Conservation (phyloP, 192 early-diverging fungal genomes). For the Coemansia sp. region DNA sequence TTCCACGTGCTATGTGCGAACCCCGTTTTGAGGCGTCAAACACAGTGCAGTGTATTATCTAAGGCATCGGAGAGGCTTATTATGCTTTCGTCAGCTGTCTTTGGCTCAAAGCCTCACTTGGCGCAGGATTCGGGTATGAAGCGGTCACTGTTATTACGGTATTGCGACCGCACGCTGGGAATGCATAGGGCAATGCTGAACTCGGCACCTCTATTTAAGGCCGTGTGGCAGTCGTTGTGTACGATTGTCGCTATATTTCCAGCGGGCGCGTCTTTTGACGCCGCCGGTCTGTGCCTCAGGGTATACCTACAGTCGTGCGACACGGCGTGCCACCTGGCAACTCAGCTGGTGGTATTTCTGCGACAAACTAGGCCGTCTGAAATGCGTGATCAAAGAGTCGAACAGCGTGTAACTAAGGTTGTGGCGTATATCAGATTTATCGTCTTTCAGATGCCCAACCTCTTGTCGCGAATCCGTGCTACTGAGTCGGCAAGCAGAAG, state of each 20-base stretch:
- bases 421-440: conserved; percentile 42
- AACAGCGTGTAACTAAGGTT: conserved; percentile 20
- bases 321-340: conserved; percentile 13
- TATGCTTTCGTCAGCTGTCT: conserved; percentile 22
- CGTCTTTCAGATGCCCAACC: conserved; percentile 42
- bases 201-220: conserved; percentile 37
- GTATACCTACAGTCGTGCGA: conserved; percentile 29
- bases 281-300: conserved; percentile 13
- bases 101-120: conserved; percentile 26
- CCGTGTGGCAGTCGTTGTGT: conserved; percentile 32
- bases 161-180: conserved; percentile 13
- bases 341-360: conserved; percentile 14
- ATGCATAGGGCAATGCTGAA: conserved; percentile 25
- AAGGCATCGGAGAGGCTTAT: conserved; percentile 18
- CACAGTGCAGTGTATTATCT: background rate
- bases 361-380: background rate
- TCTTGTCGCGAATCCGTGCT: conserved; percentile 12
- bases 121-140: conserved; percentile 24
- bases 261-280: conserved; percentile 21
- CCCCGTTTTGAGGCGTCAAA: conserved; percentile 2
- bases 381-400: conserved; percentile 15
- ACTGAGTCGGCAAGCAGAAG: background rate
- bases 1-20: conserved; percentile 17
- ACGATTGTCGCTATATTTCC: conserved; percentile 18
- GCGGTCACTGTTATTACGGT: conserved; percentile 29